Conservation (phyloP, 805 yeast genomes). For the Nakazawaea siamensis region DNA sequence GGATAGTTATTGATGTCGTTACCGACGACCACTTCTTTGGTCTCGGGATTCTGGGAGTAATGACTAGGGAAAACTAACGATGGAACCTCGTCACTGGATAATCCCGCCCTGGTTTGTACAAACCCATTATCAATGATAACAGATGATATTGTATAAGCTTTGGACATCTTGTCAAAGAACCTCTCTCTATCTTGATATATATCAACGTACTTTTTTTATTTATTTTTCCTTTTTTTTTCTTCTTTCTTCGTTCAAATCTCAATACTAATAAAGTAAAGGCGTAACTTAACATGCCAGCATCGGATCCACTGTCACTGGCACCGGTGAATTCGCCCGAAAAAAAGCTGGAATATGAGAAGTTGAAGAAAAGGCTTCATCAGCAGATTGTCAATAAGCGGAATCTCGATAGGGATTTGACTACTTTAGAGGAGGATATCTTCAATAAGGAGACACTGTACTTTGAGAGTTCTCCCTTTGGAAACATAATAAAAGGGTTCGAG, state of each 20-base stretch:
- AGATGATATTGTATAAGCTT: constrained; percentile 38
- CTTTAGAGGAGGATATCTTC: constrained; percentile 70
- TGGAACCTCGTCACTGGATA: constrained; percentile 59
- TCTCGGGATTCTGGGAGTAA: constrained; percentile 32
- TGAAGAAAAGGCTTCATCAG: constrained; percentile 59
- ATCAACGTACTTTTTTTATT: constrained; percentile 29
- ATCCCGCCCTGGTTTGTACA: constrained; percentile 58
- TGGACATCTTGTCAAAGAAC: constrained; percentile 25
- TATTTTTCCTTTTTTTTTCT: constrained; percentile 3
- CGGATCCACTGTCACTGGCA: neutral
- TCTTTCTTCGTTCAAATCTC: neutral
- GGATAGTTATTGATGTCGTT: constrained; percentile 40
- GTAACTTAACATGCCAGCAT: neutral
- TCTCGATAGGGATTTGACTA: constrained; percentile 54
- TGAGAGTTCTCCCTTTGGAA: constrained; percentile 60
- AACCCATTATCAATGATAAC: constrained; percentile 68
- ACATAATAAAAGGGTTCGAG: constrained; percentile 88
- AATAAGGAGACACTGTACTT: constrained; percentile 73
- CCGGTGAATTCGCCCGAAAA: constrained; percentile 11
- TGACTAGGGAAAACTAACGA: constrained; percentile 47
- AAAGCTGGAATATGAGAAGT: constrained; percentile 50
- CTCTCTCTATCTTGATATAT: constrained; percentile 67
- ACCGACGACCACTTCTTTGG: constrained; percentile 32
- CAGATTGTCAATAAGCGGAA: constrained; percentile 53
- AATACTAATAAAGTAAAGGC: neutral